phyloP scores from a whole-genome alignment of 148 eudicot species.

The Cornus controversa region DNA sequence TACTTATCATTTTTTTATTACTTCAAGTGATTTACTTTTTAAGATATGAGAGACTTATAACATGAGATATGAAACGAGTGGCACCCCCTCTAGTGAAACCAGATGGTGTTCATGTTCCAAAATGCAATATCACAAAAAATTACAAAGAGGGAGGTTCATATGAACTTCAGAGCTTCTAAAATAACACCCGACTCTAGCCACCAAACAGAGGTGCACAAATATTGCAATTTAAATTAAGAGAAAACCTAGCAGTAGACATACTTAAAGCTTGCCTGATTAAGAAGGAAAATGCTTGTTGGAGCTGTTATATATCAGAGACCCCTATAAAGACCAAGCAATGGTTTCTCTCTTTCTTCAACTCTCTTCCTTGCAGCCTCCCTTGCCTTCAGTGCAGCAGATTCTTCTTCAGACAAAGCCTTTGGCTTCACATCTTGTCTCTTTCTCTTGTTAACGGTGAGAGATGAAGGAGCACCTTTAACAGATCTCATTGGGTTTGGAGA shows the following conservation, averaged over 20 bases:
- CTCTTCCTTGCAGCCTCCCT: slow-evolving; percentile 96
- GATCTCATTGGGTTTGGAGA: slow-evolving; percentile 47
- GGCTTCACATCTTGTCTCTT: slow-evolving; percentile 54
- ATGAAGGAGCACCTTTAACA: slow-evolving; percentile 47
- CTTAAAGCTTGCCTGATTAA: slow-evolving; percentile 1
- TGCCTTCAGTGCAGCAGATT: slow-evolving; percentile 84
- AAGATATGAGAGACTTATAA: too few species aligned
- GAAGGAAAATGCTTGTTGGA: background rate
- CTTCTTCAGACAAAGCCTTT: slow-evolving; percentile 49
- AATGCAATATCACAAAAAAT: too few species aligned
- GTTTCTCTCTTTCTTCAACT: slow-evolving; percentile 77
- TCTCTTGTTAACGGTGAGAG: slow-evolving; percentile 56
- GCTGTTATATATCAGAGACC: slow-evolving; percentile 27
- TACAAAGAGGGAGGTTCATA: too few species aligned
- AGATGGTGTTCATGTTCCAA: too few species aligned
- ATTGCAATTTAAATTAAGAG: background rate
- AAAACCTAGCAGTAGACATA: background rate
- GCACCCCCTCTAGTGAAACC: too few species aligned
- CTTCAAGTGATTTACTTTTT: too few species aligned
- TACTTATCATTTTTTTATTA: too few species aligned
- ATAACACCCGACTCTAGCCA: too few species aligned
- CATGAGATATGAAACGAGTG: too few species aligned
- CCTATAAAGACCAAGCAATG: slow-evolving; percentile 78
- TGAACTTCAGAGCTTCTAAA: too few species aligned
- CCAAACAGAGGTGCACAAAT: background rate